Evolutionary conservation across 257 asterid species (phyloP), one percentile per base, ranked within the genome.

Genomic region (Oldenlandia corymbosa): DNA sequence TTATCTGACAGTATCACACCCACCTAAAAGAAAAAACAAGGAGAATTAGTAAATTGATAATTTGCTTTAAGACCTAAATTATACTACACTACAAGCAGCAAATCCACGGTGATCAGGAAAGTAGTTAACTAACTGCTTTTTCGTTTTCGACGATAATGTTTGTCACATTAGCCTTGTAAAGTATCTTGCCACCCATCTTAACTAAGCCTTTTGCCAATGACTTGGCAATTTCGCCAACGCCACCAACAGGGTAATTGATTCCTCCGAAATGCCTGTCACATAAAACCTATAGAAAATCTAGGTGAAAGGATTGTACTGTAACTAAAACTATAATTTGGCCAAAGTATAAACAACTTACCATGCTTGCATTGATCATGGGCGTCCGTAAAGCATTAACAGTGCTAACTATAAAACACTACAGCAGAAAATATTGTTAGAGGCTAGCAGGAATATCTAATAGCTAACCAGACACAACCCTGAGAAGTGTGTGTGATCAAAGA

Each of bases 231-330:
- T 87, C 94, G 58, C 99, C 97, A 56, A 93, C 96, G 41, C 99
- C 97, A 64, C 99, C 99, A 64, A 87, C 89, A 10, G 99, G 99
- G 71, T 93, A 93, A 82, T 90, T 93, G 75, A 93, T 90, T 68
- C 99, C 99, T 62, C 99, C 97, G 73, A 83, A 93, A 85, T 93
- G 99, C 67, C 99, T 84, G 78, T 93, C 99, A 69, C 99, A 93
- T 67, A 93, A 68, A 78, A 93, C 99, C 99, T 90, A 73, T 43
- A 49, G 31, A 58, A 71, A 72, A 43, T 65, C 54, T 50, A 48
- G 28, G 14, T 68, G 37, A 69, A 62, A 52, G 68, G 45, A 62
- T 18, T 28, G 26, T 42, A 12, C 50, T 28, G 30, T 23, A 49
- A 20, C 12, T 28, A 18, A 56, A 65, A 71, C 53, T 4, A 43